Evolutionary conservation across 108 stramenopile species (phyloP).

Genomic region (Pseudonitzschia multiseries): DNA sequence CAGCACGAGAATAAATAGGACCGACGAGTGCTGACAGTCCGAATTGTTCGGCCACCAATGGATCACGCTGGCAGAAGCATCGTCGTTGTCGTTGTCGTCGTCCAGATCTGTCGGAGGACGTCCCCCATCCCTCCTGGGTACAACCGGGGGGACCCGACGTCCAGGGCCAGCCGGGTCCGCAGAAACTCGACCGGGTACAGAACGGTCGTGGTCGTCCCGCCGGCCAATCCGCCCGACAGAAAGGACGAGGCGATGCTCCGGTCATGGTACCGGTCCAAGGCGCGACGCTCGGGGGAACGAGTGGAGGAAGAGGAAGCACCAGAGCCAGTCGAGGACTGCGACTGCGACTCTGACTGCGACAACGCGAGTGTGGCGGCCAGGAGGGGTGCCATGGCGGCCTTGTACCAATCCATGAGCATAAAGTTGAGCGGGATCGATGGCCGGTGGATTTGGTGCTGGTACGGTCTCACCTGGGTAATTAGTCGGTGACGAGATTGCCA

Average conservation of each 20-base stretch:
- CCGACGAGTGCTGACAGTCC: too few species aligned
- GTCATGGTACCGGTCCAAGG: too few species aligned
- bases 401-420: slow-evolving; percentile 81
- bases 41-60: too few species aligned
- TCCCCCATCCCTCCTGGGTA: slow-evolving; percentile 70
- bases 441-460: too few species aligned
- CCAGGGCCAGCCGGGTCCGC: slow-evolving; percentile 95
- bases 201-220: slow-evolving; percentile 90
- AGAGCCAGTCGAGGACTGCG: too few species aligned
- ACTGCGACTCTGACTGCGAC: too few species aligned
- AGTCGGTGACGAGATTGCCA: too few species aligned
- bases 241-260: slow-evolving; percentile 57
- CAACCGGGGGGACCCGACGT: slow-evolving; percentile 71
- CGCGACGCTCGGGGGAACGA: slow-evolving; percentile 19
- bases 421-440: slow-evolving; percentile 88
- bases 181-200: slow-evolving; percentile 97
- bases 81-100: too few species aligned
- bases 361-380: background rate
- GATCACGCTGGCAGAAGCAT: too few species aligned
- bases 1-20: too few species aligned
- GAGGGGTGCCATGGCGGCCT: slow-evolving; percentile 23
- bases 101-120: slow-evolving; percentile 63
- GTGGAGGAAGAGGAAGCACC: too few species aligned
- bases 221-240: slow-evolving; percentile 94
- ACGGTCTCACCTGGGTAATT: too few species aligned